Percentiles rank a stretch among this genome's conserved stretches.
Evolutionary conservation across 169 alveolate genomes (phyloP).

Genomic region (Eimeria falciformis): DNA sequence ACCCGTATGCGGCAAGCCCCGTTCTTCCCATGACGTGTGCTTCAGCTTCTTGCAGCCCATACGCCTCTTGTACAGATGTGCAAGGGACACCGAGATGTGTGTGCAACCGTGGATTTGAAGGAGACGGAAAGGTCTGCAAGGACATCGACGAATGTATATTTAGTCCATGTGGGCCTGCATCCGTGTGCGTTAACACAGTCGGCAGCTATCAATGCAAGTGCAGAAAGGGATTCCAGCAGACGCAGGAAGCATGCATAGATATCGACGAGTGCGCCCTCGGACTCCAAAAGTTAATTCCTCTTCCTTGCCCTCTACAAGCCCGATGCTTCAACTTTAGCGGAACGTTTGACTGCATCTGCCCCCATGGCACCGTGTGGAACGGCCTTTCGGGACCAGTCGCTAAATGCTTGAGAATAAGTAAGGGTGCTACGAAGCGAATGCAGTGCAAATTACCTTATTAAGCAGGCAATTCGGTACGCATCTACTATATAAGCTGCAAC

Average conservation of each 20-base stretch:
- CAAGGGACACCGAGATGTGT: constrained; percentile 65
- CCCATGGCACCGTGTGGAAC: constrained; percentile 73
- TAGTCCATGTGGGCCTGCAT: constrained; percentile 81
- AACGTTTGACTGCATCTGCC: constrained; percentile 79
- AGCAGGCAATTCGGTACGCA: too few species aligned
- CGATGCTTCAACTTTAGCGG: constrained; percentile 78
- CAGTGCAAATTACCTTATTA: background rate
- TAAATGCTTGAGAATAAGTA: constrained; percentile 74
- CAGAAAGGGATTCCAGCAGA: constrained; percentile 78
- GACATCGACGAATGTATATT: constrained; percentile 80
- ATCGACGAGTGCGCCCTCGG: constrained; percentile 72
- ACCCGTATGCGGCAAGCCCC: constrained; percentile 62
- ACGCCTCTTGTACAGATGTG: constrained; percentile 38
- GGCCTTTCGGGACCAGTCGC: constrained; percentile 73
- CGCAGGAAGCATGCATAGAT: constrained; percentile 75
- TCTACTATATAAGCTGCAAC: too few species aligned
- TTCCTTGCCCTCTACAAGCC: constrained; percentile 77
- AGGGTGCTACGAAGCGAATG: background rate
- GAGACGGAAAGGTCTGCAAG: constrained; percentile 75
- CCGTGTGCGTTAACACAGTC: constrained; percentile 77
- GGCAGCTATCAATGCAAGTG: constrained; percentile 80
- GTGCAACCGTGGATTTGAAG: constrained; percentile 76
- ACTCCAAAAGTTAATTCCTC: constrained; percentile 5
- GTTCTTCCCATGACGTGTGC: constrained; percentile 52
- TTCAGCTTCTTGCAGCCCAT: constrained; percentile 54